Conservation (phyloP, 1,284 basidiomycete genomes). For the Tilletia setariae region DNA sequence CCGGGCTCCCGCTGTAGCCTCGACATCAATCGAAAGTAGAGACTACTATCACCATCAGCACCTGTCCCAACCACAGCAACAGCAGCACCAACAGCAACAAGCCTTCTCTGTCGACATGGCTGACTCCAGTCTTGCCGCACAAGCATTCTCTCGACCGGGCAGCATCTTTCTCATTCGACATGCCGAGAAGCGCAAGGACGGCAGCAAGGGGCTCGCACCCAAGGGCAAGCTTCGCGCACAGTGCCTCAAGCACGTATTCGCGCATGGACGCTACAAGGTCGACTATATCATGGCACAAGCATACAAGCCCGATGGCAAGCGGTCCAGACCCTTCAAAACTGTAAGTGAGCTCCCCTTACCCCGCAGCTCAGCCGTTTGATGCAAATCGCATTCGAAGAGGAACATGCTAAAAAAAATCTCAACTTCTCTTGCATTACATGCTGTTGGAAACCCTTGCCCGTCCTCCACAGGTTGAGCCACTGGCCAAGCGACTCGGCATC, state of each 20-base stretch:
- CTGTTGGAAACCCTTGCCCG: too few species aligned
- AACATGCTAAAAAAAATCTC: too few species aligned
- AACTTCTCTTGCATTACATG: too few species aligned
- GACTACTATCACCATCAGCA: too few species aligned
- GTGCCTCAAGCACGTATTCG: conserved; percentile 21
- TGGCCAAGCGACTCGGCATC: conserved; percentile 14
- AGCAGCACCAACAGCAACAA: neutral
- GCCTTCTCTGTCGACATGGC: neutral
- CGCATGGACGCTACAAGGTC: conserved; percentile 2
- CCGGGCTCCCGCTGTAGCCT: too few species aligned
- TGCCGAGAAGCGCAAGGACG: conserved; percentile 23
- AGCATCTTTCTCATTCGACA: conserved; percentile 21
- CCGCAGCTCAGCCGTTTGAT: neutral
- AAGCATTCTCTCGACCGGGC: neutral
- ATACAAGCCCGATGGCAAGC: conserved; percentile 18
- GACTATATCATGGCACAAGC: conserved; percentile 19
- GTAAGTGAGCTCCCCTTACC: neutral
- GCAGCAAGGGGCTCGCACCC: conserved; percentile 14
- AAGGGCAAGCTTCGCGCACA: conserved; percentile 17
- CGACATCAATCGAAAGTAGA: too few species aligned
- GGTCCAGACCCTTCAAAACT: conserved; percentile 19
- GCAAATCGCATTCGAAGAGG: too few species aligned
- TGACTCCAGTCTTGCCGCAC: too few species aligned
- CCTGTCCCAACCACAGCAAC: neutral
- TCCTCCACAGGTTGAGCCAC: conserved; percentile 15